Base-by-base conservation (phyloP, 345 rosid genomes). In the Aethionema arabicum region DNA sequence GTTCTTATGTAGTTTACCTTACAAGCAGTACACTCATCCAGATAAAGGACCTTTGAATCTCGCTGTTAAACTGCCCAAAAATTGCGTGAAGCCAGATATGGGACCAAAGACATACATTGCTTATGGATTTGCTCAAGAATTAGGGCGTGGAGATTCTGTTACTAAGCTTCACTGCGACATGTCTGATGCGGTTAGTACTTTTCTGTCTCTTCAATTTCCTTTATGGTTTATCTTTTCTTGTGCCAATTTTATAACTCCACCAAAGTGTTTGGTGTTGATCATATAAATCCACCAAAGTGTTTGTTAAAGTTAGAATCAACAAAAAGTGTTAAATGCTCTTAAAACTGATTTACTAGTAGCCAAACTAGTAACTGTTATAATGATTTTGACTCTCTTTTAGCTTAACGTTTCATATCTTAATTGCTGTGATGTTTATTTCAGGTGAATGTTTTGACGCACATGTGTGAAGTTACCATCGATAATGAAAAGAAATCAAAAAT, bases 161-260 rank as follows among this genome's bases (percentile, higher is more conserved):
- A 91, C 96, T 42, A 88, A 88, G 78, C 91, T 91, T 67, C 98
- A 91, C 2, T 88, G 83, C 65, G 90, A 86, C 79, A 80, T 84
- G 90, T 86, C 90, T 66, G 98, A 88, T 79, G 90, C 90, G 80
- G 95, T 91, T 62, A 71, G 65, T 65, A 38, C 52, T 21, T 32
- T 53, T 27, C 16, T 55, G 27, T 39, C n/a, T 27, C 47, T 12
- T 14, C 31, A 27, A 36, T 7, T 11, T 12, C n/a, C 15, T 10
- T 9, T 57, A 21, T 13, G 7, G 8, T 21, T 65, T 65, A 14
- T n/a, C 33, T 44, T 62, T 11, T 45, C 29, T n/a, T 7, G 8
- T 37, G 4, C n/a, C 41, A 16, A n/a, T 55, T 29, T 56, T n/a
- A n/a, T n/a, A n/a, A n/a, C n/a, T n/a, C n/a, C n/a, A n/a, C n/a